Conservation (phyloP, 345 rosid species). For the Citrus inodora region DNA sequence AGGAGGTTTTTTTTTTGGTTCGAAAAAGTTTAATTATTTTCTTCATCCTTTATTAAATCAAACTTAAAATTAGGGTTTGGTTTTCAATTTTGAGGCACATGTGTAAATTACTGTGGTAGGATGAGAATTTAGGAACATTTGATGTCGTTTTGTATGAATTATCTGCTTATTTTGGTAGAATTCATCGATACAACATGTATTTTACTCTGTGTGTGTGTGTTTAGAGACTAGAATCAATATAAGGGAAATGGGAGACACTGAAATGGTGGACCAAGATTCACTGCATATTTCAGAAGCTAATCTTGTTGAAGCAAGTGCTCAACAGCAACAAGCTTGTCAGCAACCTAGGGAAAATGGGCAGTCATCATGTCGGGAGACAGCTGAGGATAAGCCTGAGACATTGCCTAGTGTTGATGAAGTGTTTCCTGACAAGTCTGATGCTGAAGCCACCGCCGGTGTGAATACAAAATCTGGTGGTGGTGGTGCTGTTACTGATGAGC, state of each 20-base stretch:
- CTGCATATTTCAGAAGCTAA: constrained; percentile 22
- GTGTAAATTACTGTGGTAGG: background rate
- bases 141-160: background rate
- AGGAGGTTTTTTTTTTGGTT: background rate
- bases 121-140: background rate
- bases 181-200: background rate
- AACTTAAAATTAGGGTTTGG: constrained; percentile 15
- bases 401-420: constrained; percentile 36
- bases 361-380: constrained; percentile 10
- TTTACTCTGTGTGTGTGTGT: background rate
- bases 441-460: constrained; percentile 10
- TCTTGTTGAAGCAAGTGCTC: constrained; percentile 28
- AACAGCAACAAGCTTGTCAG: constrained; percentile 24
- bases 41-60: background rate
- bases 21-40: background rate
- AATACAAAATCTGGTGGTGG: constrained; percentile 8
- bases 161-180: background rate
- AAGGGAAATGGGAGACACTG: constrained; percentile 47
- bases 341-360: constrained; percentile 24
- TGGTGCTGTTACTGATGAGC: constrained; percentile 1
- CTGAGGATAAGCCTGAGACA: constrained; percentile 32
- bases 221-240: constrained; percentile 13
- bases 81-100: background rate
- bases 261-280: constrained; percentile 38
- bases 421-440: constrained; percentile 15